Evolutionary conservation across 192 early-diverging fungal species (phyloP).

Genomic region (Gaertneriomyces sp.): DNA sequence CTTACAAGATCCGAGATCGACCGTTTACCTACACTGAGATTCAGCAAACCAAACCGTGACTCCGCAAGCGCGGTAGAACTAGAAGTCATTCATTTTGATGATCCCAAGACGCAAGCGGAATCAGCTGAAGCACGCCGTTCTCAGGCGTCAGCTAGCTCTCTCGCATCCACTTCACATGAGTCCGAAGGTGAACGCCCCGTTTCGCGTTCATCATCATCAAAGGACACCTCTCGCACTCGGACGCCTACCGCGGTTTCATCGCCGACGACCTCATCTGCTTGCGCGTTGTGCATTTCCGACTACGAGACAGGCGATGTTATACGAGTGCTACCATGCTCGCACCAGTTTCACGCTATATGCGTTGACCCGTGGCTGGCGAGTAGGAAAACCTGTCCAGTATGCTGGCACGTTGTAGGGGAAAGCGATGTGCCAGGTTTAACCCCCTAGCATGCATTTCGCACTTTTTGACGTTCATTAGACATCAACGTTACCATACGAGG

Average conservation of each 20-base stretch:
- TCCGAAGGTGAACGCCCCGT: neutral
- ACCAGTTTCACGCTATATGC: slow-evolving; percentile 62
- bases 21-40: too few relatives aligned
- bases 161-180: neutral
- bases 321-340: slow-evolving; percentile 57
- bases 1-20: neutral
- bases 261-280: slow-evolving; percentile 26
- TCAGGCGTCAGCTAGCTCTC: neutral
- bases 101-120: neutral
- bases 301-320: slow-evolving; percentile 61
- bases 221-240: neutral
- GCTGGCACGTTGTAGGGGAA: slow-evolving; percentile 7
- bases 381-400: slow-evolving; percentile 10
- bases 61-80: too few relatives aligned
- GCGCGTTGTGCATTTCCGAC: slow-evolving; percentile 68
- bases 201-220: neutral
- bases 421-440: too few relatives aligned
- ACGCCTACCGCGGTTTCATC: neutral
- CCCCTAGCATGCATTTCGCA: too few relatives aligned
- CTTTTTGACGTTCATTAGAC: too few relatives aligned
- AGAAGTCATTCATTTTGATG: too few relatives aligned
- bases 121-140: neutral
- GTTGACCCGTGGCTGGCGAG: slow-evolving; percentile 51
- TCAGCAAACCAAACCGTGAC: too few relatives aligned
- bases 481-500: too few relatives aligned